Evolutionary conservation across 257 asterid species (phyloP), one percentile per base, ranked within the genome.

Genomic region (Capsicum rhomboideum): DNA sequence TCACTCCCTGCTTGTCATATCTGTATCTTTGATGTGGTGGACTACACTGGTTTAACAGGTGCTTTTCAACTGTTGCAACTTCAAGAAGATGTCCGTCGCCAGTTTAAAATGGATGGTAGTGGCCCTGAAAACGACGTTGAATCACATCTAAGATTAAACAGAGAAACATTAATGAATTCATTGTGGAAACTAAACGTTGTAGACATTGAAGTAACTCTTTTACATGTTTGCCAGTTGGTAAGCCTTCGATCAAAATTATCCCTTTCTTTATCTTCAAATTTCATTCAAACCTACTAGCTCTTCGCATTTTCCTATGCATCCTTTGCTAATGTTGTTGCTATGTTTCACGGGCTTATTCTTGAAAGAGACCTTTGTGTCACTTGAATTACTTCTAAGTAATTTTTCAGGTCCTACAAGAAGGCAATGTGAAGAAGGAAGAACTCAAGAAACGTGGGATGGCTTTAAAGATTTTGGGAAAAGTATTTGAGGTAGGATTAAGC

Each of bases 51-150:
- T 75, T 34, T 87, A 37, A n/a, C 87, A 94, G 98, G 99, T 85
- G 98, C 99, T 66, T 93, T 93, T 89, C 98, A 96, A 93, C 85
- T 96, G 92, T 93, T 94, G 83, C 99, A 95, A 85, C 97, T 94
- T 86, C 99, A 95, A 82, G 99, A 95, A 74, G 97, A 95, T 75
- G 85, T 85, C 8, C 88, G 91, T 77, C 93, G 93, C 46, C 96
- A 94, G 44, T 90, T 88, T 86, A 92, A 91, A 79, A 87, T 88
- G 87, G 95, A 94, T 17, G 97, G 94, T 0, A 87, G 87, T 72
- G 92, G 86, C 6, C 89, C 87, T 34, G 97, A 91, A 71, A 91
- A 92, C 26, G 94, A 90, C 10, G 89, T 91, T n/a, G 98, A 95
- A 84, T 89, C 99, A 29, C 98, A 93, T 86, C 84, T 92, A n/a